Conservation (phyloP, 2,329 filamentous ascomycete species). For the Macroventuria anomochaeta region DNA sequence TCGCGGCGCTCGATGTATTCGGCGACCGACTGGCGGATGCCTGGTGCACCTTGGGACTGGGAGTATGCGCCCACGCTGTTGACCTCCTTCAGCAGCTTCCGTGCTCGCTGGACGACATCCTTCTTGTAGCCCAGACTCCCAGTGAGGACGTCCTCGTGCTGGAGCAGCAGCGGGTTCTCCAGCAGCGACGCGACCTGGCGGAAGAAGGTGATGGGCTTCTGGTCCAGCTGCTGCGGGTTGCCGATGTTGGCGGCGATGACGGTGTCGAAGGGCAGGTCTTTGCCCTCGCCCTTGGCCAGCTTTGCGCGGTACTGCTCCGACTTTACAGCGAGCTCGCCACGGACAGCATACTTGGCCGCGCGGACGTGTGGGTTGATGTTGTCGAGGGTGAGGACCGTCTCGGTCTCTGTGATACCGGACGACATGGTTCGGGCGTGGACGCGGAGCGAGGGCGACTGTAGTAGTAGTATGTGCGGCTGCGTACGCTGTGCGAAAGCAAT, state of each 20-base stretch:
- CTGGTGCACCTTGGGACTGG: constrained; percentile 85
- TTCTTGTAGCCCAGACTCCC: constrained; percentile 82
- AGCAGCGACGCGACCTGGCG: constrained; percentile 91
- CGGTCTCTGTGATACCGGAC: constrained; percentile 37
- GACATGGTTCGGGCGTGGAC: constrained; percentile 57
- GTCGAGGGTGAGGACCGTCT: constrained; percentile 68
- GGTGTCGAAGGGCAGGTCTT: constrained; percentile 79
- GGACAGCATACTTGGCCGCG: constrained; percentile 92
- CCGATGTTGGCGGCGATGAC: constrained; percentile 98
- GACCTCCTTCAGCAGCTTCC: constrained; percentile 78
- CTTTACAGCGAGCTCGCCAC: constrained; percentile 91
- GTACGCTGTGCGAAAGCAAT: not conserved
- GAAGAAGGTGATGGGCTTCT: constrained; percentile 99
- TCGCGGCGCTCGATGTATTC: constrained; percentile 92
- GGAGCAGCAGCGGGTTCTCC: constrained; percentile 85
- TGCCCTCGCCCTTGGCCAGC: constrained; percentile 66
- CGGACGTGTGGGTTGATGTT: constrained; percentile 93
- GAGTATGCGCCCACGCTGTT: constrained; percentile 97
- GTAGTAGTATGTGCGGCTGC: not conserved
- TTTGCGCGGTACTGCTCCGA: constrained; percentile 87
- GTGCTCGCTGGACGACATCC: constrained; percentile 86
- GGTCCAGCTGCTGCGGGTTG: constrained; percentile 97
- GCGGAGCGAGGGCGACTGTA: no score
- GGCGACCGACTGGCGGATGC: constrained; percentile 87
- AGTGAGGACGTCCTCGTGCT: constrained; percentile 81